Percentiles rank a stretch among this genome's conserved stretches.
Conservation (phyloP, 2,329 filamentous ascomycete genomes). For the Xylaria sp. region DNA sequence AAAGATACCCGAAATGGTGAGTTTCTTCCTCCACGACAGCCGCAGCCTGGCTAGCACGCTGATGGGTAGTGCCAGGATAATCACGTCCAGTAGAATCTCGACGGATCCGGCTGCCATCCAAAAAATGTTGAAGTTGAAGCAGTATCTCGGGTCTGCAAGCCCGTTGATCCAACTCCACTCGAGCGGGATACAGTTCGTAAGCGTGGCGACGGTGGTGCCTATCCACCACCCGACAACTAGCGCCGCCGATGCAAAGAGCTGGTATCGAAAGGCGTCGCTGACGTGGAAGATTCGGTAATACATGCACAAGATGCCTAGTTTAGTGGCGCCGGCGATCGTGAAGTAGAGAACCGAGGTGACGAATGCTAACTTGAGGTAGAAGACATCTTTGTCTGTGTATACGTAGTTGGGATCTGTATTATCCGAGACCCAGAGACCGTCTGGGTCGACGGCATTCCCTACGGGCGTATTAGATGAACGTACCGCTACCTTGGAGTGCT, state of each 20-base stretch:
- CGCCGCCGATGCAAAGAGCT: constrained; percentile 35
- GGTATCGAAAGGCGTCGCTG: constrained; percentile 42
- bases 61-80: constrained; percentile 40
- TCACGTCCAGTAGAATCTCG: constrained; percentile 39
- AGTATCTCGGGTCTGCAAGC: constrained; percentile 30
- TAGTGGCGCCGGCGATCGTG: constrained; percentile 45
- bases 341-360: constrained; percentile 47
- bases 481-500: neutral
- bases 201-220: constrained; percentile 39
- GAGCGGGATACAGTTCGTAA: constrained; percentile 44
- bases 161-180: constrained; percentile 38
- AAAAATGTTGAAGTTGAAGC: constrained; percentile 40
- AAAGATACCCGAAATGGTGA: constrained; percentile 40
- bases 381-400: constrained; percentile 32
- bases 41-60: constrained; percentile 34
- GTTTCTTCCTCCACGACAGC: constrained; percentile 26
- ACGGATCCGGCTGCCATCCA: constrained; percentile 37
- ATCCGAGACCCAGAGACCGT: constrained; percentile 25
- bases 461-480: neutral
- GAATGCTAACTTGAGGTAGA: constrained; percentile 39
- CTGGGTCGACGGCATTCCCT: constrained; percentile 33
- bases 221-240: constrained; percentile 43
- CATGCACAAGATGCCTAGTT: constrained; percentile 49
- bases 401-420: constrained; percentile 33
- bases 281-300: constrained; percentile 50